phyloP scores from a whole-genome alignment of 164 flowering plant genomes.

The Piper longum region DNA sequence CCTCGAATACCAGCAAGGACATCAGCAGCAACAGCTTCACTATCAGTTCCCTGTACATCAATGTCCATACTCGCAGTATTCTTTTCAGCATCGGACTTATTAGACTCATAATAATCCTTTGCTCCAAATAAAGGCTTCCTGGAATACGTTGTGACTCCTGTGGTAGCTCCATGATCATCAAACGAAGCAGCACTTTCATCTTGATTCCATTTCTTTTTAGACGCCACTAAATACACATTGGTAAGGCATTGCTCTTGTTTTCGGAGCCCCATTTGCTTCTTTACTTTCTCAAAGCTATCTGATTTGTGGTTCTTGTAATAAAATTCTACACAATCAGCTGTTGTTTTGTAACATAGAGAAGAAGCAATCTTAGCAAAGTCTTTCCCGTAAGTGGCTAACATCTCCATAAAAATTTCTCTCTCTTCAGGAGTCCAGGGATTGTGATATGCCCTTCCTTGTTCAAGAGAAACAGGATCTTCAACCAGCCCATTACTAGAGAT shows the following conservation, averaged over 20 bases:
- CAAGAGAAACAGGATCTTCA: constrained; percentile 75
- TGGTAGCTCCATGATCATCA: constrained; percentile 72
- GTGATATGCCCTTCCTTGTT: constrained; percentile 64
- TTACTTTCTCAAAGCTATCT: constrained; percentile 50
- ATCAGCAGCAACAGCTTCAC: constrained; percentile 73
- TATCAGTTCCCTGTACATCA: constrained; percentile 35
- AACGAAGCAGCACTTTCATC: constrained; percentile 66
- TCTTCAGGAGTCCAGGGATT: constrained; percentile 86
- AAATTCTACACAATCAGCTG: constrained; percentile 88
- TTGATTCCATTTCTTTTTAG: constrained; percentile 60
- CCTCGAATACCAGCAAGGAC: constrained; percentile 80
- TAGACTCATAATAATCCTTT: constrained; percentile 9
- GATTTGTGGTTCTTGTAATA: constrained; percentile 96
- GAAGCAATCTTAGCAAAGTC: constrained; percentile 80
- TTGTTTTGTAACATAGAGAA: constrained; percentile 71
- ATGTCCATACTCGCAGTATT: constrained; percentile 23
- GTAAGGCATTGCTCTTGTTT: constrained; percentile 32
- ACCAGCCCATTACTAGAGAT: constrained; percentile 65
- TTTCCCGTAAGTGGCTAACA: constrained; percentile 58
- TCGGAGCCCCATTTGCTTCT: constrained; percentile 32
- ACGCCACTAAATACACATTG: constrained; percentile 50
- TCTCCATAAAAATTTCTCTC: constrained; percentile 62
- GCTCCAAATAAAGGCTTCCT: constrained; percentile 13
- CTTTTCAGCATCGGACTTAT: constrained; percentile 10
- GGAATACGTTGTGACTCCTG: constrained; percentile 47